Conservation (phyloP, 495 filamentous ascomycete genomes). For the Thozetella sp. region DNA sequence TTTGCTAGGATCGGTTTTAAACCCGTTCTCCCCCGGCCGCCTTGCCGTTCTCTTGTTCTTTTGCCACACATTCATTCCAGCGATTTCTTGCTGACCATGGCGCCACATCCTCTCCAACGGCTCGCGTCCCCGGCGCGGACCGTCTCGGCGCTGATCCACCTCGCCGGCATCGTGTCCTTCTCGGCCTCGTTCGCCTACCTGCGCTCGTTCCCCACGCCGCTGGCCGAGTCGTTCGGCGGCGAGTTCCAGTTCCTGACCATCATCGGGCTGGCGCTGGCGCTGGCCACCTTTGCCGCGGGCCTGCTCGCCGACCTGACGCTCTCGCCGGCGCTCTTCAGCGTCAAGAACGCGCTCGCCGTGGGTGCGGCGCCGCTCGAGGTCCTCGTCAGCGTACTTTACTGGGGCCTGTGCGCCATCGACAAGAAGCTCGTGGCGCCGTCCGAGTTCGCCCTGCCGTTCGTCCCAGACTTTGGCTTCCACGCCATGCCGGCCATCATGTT, state of each 20-base stretch:
- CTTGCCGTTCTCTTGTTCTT: not conserved
- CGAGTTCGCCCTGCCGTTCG: conserved; percentile 41
- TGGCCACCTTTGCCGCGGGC: conserved; percentile 67
- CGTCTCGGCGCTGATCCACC: conserved; percentile 71
- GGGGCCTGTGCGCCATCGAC: conserved; percentile 73
- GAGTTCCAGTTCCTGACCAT: conserved; percentile 87
- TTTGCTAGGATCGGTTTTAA: not conserved
- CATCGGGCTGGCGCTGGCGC: conserved; percentile 72
- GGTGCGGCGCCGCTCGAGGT: conserved; percentile 79
- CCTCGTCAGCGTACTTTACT: conserved; percentile 84
- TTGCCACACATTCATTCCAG: not conserved
- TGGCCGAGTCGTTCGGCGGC: conserved; percentile 76
- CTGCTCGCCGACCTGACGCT: conserved; percentile 76
- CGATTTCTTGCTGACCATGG: conserved; percentile 9
- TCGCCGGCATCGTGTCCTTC: conserved; percentile 70
- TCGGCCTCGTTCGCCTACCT: conserved; percentile 66
- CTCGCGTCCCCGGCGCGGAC: conserved; percentile 69
- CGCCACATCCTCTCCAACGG: conserved; percentile 70
- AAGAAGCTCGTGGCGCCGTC: conserved; percentile 51
- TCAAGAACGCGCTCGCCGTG: conserved; percentile 75
- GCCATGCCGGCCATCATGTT: conserved; percentile 74
- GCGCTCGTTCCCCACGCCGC: conserved; percentile 35
- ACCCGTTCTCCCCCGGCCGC: not conserved
- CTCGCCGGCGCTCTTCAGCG: conserved; percentile 62
- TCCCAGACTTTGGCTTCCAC: conserved; percentile 76